phyloP scores from a whole-genome alignment of 1,284 basidiomycete genomes.

The Rhizopogon parksii region DNA sequence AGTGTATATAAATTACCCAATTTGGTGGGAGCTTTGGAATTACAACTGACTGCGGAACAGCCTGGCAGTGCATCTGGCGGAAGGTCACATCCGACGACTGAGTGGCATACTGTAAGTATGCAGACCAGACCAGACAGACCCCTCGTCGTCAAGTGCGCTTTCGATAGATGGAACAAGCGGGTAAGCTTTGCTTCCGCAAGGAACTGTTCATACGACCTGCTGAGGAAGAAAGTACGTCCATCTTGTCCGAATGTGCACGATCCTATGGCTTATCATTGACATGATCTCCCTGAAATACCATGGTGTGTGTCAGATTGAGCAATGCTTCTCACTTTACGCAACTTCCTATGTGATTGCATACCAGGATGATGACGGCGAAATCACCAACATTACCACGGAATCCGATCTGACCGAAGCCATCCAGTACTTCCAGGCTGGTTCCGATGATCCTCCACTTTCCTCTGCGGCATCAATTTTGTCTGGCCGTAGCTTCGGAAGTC shows the following conservation, averaged over 20 bases:
- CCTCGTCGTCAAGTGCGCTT: constrained; percentile 72
- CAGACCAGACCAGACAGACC: constrained; percentile 51
- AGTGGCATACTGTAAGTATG: constrained; percentile 17
- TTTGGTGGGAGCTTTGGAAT: neutral
- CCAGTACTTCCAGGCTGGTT: constrained; percentile 68
- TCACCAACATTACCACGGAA: constrained; percentile 62
- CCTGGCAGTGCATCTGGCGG: neutral
- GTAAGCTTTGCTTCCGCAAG: constrained; percentile 72
- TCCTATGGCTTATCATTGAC: neutral
- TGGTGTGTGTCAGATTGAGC: constrained; percentile 54
- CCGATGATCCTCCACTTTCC: constrained; percentile 59
- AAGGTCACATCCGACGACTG: neutral
- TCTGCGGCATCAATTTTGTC: constrained; percentile 71
- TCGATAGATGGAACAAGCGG: constrained; percentile 65
- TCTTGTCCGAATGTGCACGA: neutral
- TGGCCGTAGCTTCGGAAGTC: constrained; percentile 56
- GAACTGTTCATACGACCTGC: constrained; percentile 67
- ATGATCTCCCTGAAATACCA: neutral
- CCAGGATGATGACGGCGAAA: constrained; percentile 82
- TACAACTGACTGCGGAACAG: neutral
- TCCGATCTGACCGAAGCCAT: constrained; percentile 79
- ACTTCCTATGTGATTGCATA: constrained; percentile 70
- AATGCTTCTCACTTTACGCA: constrained; percentile 71
- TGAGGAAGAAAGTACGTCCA: constrained; percentile 55
- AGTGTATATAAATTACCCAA: neutral